Percentiles rank a stretch among this genome's conserved stretches.
These are phyloP conservation scores for Kodamaea ohmeri DNA, from an alignment of 1,139 yeast species.

Conservation along the genomic window DNA sequence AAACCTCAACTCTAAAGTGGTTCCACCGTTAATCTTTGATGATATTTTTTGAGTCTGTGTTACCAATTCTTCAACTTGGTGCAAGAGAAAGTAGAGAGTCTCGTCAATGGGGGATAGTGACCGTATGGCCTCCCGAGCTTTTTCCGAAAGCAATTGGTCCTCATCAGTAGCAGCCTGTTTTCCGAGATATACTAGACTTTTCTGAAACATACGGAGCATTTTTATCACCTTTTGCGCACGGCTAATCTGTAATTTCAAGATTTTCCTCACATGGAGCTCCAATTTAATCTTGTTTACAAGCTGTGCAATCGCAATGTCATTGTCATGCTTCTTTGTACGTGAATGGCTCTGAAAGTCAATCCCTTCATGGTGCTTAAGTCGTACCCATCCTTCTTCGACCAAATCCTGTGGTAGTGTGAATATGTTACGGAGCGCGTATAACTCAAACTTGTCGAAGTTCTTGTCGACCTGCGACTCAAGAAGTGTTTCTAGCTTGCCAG, in stretches of 20 bases:
- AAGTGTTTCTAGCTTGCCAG: constrained; percentile 76
- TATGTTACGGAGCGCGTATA: constrained; percentile 76
- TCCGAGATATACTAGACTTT: constrained; percentile 30
- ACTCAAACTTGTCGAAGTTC: constrained; percentile 83
- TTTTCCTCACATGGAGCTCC: constrained; percentile 45
- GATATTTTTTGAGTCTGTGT: constrained; percentile 36
- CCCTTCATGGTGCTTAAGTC: constrained; percentile 66
- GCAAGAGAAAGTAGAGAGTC: constrained; percentile 45
- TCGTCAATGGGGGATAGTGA: constrained; percentile 54
- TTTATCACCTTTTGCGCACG: constrained; percentile 37
- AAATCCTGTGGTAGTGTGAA: constrained; percentile 70
- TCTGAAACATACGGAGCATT: constrained; percentile 30
- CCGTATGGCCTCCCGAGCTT: constrained; percentile 31
- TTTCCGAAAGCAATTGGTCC: constrained; percentile 17
- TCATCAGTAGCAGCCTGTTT: constrained; percentile 13
- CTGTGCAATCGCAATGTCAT: constrained; percentile 36
- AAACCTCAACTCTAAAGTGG: constrained; percentile 11
- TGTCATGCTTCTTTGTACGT: constrained; percentile 14
- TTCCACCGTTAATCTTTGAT: constrained; percentile 25
- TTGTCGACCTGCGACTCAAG: constrained; percentile 77
- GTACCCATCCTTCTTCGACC: constrained; percentile 62
- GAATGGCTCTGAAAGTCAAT: constrained; percentile 32
- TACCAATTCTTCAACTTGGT: constrained; percentile 41
- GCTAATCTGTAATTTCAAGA: constrained; percentile 39
- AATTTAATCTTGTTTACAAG: constrained; percentile 42